Conservation (phyloP, 1,284 basidiomycete species). For the Uromyces viciae-fabae region DNA sequence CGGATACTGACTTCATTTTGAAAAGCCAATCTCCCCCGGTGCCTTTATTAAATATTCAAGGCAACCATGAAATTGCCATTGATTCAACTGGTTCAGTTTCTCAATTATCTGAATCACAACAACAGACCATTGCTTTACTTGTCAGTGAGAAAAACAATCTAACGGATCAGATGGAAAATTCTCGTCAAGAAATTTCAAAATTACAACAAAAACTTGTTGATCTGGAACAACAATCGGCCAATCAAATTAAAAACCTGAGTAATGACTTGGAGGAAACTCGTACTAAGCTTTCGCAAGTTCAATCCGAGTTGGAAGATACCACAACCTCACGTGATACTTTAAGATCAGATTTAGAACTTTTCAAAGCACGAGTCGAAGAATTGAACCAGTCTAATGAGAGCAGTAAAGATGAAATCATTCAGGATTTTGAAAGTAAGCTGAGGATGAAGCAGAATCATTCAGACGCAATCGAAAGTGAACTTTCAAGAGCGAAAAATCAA, state of each 20-base stretch:
- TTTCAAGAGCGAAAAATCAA: constrained; percentile 24
- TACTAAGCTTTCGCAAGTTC: background rate
- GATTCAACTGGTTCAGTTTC: background rate
- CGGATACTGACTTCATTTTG: background rate
- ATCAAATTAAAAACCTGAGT: background rate
- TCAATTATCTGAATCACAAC: constrained; percentile 15
- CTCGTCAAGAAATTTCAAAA: constrained; percentile 15
- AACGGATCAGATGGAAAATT: constrained; percentile 24
- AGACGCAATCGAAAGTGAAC: constrained; percentile 37
- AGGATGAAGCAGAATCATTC: constrained; percentile 44
- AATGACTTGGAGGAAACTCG: constrained; percentile 19
- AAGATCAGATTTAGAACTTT: constrained; percentile 10
- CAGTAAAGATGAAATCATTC: constrained; percentile 36
- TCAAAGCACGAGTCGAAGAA: constrained; percentile 6
- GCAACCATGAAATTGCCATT: background rate
- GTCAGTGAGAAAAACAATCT: constrained; percentile 39
- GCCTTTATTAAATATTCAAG: background rate
- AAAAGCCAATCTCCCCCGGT: background rate
- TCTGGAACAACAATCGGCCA: background rate
- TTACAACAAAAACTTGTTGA: constrained; percentile 6
- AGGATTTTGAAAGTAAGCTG: constrained; percentile 37
- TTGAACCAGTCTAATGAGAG: constrained; percentile 28
- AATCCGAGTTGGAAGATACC: constrained; percentile 28
- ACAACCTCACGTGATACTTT: background rate
- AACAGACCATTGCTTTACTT: constrained; percentile 30